phyloP scores from a whole-genome alignment of 2,329 filamentous ascomycete genomes.

The Epichloe coenophiala region DNA sequence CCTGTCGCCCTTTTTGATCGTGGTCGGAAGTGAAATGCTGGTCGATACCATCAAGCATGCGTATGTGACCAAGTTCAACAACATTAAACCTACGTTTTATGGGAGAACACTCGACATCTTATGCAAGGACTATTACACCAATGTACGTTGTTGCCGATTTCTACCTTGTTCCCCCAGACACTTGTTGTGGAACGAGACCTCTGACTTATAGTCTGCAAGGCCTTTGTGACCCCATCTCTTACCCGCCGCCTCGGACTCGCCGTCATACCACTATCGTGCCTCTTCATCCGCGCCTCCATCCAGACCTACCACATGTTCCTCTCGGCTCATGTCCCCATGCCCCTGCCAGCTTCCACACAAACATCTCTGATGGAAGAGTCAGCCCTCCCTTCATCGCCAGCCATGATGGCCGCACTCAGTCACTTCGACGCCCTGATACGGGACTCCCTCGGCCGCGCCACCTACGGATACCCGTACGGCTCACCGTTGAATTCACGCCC shows the following conservation, averaged over 20 bases:
- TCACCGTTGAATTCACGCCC: constrained; percentile 24
- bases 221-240: constrained; percentile 80
- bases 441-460: constrained; percentile 60
- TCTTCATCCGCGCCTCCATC: constrained; percentile 87
- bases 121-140: constrained; percentile 95
- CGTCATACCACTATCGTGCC: constrained; percentile 80
- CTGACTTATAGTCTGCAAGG: constrained; percentile 29
- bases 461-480: constrained; percentile 45
- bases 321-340: constrained; percentile 68
- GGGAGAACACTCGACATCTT: constrained; percentile 81
- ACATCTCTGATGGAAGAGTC: constrained; percentile 53
- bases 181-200: background rate
- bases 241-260: constrained; percentile 83
- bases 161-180: background rate
- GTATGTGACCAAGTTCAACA: constrained; percentile 98
- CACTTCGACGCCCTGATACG: constrained; percentile 66
- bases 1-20: constrained; percentile 81
- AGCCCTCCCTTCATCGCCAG: constrained; percentile 51
- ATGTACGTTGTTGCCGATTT: constrained; percentile 39
- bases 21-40: constrained; percentile 89
- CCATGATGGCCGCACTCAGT: constrained; percentile 63
- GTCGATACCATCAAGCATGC: constrained; percentile 96
- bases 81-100: constrained; percentile 83
- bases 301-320: constrained; percentile 99
- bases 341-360: constrained; percentile 50